Conservation (phyloP, 2,329 filamentous ascomycete genomes). For the Trichoderma brevicompactum region DNA sequence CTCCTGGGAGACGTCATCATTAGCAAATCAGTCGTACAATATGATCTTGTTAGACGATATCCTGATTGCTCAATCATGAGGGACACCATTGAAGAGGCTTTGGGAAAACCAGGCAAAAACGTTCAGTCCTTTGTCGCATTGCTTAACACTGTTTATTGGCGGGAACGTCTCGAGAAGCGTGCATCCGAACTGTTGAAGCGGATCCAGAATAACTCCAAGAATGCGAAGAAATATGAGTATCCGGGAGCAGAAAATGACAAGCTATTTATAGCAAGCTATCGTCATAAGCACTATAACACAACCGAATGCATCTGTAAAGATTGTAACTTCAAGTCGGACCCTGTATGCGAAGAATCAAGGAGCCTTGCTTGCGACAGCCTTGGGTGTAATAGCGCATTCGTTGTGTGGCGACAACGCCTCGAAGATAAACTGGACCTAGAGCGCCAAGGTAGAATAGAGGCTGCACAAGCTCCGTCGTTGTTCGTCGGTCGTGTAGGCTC, state of each 20-base stretch:
- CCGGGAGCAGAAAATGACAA: neutral
- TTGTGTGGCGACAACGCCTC: neutral
- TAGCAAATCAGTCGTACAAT: neutral
- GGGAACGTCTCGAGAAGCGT: neutral
- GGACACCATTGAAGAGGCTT: too few relatives aligned
- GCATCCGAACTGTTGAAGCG: neutral
- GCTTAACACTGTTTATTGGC: neutral
- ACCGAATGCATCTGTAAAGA: neutral
- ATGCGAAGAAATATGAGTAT: neutral
- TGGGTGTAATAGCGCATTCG: neutral
- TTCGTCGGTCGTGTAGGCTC: neutral
- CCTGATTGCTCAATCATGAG: neutral
- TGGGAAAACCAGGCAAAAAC: neutral
- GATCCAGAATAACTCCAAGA: neutral
- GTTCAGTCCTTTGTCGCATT: neutral
- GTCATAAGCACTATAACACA: neutral
- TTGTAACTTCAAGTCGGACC: too few relatives aligned
- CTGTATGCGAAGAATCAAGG: neutral
- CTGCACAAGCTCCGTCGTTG: neutral
- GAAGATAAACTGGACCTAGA: neutral
- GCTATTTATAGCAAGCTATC: neutral
- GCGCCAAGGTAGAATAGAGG: neutral
- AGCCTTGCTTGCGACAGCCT: neutral
- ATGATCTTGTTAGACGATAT: neutral
- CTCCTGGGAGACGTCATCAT: neutral